Evolutionary conservation across 495 filamentous ascomycete genomes (phyloP).

Genomic region (Neurospora sublineolata): DNA sequence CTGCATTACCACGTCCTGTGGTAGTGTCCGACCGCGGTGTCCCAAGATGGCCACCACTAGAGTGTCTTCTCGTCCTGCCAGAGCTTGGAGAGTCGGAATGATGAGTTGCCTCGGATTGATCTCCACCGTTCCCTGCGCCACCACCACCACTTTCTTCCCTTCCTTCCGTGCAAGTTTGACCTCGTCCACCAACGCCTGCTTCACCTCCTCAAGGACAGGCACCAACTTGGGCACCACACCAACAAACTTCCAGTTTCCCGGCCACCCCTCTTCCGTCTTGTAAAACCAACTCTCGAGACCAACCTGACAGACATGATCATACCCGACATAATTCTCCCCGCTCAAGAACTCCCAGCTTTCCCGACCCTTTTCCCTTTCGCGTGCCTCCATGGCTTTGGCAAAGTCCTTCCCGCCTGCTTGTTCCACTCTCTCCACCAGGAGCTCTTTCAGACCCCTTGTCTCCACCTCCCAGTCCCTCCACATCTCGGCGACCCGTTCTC

Average conservation of each 20-base stretch:
- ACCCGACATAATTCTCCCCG: conserved; percentile 18
- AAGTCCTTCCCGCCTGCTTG: neutral
- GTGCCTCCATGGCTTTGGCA: neutral
- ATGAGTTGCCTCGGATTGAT: conserved; percentile 21
- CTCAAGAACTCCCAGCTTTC: conserved; percentile 1
- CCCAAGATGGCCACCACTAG: conserved; percentile 27
- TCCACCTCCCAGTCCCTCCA: conserved; percentile 4
- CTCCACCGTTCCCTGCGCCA: conserved; percentile 28
- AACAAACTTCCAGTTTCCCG: conserved; percentile 19
- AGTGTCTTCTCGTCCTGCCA: conserved; percentile 13
- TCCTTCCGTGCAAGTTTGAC: conserved; percentile 1
- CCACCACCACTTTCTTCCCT: conserved; percentile 25
- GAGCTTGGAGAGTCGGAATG: conserved; percentile 22
- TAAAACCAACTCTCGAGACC: conserved; percentile 27
- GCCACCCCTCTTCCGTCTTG: conserved; percentile 23
- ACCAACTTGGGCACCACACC: conserved; percentile 14
- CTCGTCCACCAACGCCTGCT: neutral
- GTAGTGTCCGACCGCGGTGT: conserved; percentile 12
- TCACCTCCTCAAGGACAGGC: neutral
- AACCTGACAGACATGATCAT: conserved; percentile 20
- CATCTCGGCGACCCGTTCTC: neutral
- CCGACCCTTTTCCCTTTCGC: neutral
- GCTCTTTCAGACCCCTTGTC: neutral
- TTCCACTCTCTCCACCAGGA: neutral
- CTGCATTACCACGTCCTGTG: conserved; percentile 6